Base-by-base conservation (phyloP, 345 rosid genomes). In the Citrus medica region DNA sequence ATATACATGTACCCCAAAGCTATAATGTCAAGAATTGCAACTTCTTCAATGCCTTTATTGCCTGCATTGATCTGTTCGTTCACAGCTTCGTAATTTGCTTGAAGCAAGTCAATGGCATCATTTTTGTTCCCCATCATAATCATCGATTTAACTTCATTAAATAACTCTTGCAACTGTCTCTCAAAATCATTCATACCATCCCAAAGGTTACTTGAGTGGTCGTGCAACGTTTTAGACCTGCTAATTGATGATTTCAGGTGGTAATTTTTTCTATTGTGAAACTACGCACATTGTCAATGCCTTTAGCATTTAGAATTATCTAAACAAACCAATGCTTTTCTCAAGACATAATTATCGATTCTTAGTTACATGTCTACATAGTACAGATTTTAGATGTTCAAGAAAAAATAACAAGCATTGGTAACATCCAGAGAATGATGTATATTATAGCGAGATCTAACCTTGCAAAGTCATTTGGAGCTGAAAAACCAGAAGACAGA, bases 61-160 rank as follows among this genome's bases (percentile, higher is more conserved):
- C 98, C 98, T 0, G 85, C 86, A 79, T 83, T 78, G 7, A 93
- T 85, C 84, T 86, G 90, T 71, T 89, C 90, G 86, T 90, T 91
- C 67, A 89, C 94, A 74, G 90, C 84, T 82, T 89, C 85, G 68
- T 90, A 90, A 84, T 93, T 93, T 38, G 98, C 98, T 85, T 86
- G 90, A 81, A 95, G 98, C 67, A 95, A 85, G 77, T 87, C 90
- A 68, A 83, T 5, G 9, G 97, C 97, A 71, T 93, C 97, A 79
- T 79, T 79, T 79, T 76, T 86, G 22, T 89, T 88, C 60, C 94
- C 98, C 66, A 7, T 74, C 75, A 77, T 83, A 56, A 92, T 80
- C 95, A 93, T 80, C 33, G 63, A 56, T 82, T 86, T 94, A 80
- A 94, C 89, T 86, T 93, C 90, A 71, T 89, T 85, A 78, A 90